Base-by-base conservation (phyloP, 345 rosid species). In the thale cress (Arabidopsis thaliana) region DNA sequence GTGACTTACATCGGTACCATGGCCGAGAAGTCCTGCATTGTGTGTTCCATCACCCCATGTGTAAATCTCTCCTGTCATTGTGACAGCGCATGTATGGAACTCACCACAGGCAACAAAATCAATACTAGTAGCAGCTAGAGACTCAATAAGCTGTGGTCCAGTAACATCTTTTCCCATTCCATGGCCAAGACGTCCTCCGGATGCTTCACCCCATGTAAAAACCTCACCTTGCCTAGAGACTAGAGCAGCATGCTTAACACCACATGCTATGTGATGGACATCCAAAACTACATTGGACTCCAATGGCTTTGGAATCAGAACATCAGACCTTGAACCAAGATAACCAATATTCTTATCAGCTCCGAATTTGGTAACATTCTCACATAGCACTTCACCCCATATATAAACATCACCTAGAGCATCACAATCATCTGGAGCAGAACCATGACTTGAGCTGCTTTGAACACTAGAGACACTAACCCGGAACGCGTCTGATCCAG, bases 11-110 rank as follows among this genome's bases (percentile, higher is more conserved):
- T 88, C 85, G 24, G 88, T 84, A 61, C 93, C 97, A 83, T 91
- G 90, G 58, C 98, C 98, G 53, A 94, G 93, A 83, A 94, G 91
- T 28, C 98, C 98, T 52, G 91, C 91, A 83, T 88, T 87, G 81
- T 90, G 91, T 1, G 85, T 88, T 53, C 97, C 98, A 79, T 94
- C 97, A 37, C 98, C 98, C 97, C 97, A 91, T n/a, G 97, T 90
- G 69, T 87, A 94, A 61, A 94, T 79, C 76, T 94, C 98, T 61
- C 98, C 98, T 12, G 92, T 82, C 89, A 85, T 86, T 60, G 97
- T 87, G 70, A 94, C 89, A 67, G 97, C 97, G 69, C 98, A 94
- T 10, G 88, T 87, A 78, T 94, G 98, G 78, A 90, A 94, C 83
- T 94, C 98, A 61, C 98, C 96, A 78, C 98, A 94, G 13, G 98